These are phyloP conservation scores for Schwanniomyces vanrijiae DNA, from an alignment of 805 yeast genomes.

Conservation along the genomic window DNA sequence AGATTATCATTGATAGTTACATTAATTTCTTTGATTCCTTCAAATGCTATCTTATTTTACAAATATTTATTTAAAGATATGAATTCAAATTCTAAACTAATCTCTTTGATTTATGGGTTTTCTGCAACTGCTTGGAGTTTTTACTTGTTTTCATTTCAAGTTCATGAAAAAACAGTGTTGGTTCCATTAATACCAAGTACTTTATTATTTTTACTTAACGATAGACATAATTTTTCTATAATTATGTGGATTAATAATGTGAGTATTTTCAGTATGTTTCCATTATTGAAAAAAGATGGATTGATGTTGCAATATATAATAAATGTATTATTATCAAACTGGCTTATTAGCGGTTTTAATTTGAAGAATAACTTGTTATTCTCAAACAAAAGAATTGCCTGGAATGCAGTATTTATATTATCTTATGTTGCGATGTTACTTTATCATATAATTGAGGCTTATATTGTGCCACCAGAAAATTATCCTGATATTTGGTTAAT, in stretches of 20 bases:
- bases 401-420: conserved; percentile 23
- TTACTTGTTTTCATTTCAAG: conserved; percentile 89
- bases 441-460: conserved; percentile 56
- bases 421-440: conserved; percentile 44
- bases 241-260: conserved; percentile 86
- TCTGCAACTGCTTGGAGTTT: conserved; percentile 85
- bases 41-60: conserved; percentile 36
- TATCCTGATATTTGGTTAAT: conserved; percentile 89
- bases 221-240: conserved; percentile 63
- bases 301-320: conserved; percentile 70
- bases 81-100: conserved; percentile 13
- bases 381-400: conserved; percentile 21
- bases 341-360: conserved; percentile 27
- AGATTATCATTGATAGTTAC: conserved; percentile 56
- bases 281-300: conserved; percentile 75
- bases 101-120: conserved; percentile 58
- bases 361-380: conserved; percentile 18
- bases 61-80: conserved; percentile 22
- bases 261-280: conserved; percentile 84
- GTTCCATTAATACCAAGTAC: conserved; percentile 87
- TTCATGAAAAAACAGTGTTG: conserved; percentile 89
- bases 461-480: conserved; percentile 49
- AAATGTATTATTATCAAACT: conserved; percentile 52
- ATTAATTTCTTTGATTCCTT: conserved; percentile 33
- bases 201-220: conserved; percentile 56